Evolutionary conservation across 176 grass and related monocot genomes (phyloP), one percentile per base, ranked within the genome.

Genomic region (Areca catechu): DNA sequence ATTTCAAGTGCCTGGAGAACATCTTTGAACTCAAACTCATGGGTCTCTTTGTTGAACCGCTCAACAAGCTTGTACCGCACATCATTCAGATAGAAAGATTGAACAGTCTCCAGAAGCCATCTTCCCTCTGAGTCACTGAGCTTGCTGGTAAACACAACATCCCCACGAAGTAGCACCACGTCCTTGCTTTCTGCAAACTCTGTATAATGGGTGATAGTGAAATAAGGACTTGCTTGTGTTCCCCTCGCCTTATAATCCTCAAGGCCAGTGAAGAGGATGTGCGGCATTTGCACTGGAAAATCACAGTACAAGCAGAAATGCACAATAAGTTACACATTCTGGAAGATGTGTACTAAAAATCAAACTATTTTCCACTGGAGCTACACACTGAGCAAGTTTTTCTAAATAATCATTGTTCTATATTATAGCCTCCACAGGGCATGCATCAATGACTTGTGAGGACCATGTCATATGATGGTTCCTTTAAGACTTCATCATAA

Each of bases 191-290:
- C 80, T 51, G 83, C 74, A 66, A 88, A 91, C 19, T 96, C 86
- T 9, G 80, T 88, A 51, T 91, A 91, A 77, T 88, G 76, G 37
- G 83, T 88, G 16, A 88, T 69, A 15, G 86, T 91, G 24, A 77
- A 91, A 56, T 91, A 91, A 19, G 83, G 92, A 65, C 92, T 91
- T 71, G 86, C 92, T 85, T 91, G 86, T 66, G 86, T 88, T 57
- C 92, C 92, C 74, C 86, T 88, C 58, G 92, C 92, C 82, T 91
- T 97, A 47, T 91, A 97, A 77, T 97, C 92, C 69, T 97, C 86
- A 63, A 91, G 86, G 67, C 92, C 80, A 7, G 86, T 97, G 79
- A 97, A 90, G 59, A 91, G 80, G 22, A 97, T 91, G 79, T 97
- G 79, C 22, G 92, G 92, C 57, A 84, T 82, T 77, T 90, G 83